phyloP scores from a whole-genome alignment of 225 moss, liverwort and hornwort species.

The Antitrichia curtipendula region DNA sequence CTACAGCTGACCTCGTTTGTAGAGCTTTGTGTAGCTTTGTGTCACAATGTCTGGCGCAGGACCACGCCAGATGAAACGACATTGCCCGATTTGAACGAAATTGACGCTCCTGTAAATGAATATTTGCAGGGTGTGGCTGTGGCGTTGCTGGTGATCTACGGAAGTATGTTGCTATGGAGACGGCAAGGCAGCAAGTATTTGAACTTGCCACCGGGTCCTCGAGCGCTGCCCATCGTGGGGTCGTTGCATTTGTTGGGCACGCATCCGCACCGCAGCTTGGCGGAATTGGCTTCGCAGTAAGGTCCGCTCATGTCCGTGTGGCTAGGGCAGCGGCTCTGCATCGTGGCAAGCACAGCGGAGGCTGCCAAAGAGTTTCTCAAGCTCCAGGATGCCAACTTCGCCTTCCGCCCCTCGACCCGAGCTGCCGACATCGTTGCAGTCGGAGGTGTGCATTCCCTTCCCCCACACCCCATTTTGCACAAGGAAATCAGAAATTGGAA shows the following conservation, averaged over 20 bases:
- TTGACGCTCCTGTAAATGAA: background rate
- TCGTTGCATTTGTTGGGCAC: background rate
- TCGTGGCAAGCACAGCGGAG: background rate
- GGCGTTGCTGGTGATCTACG: background rate
- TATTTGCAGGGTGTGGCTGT: background rate
- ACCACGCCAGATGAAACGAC: background rate
- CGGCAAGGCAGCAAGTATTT: background rate
- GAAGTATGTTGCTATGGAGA: background rate
- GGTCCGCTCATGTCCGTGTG: background rate
- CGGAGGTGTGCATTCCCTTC: background rate
- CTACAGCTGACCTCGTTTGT: no score
- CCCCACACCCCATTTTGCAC: background rate
- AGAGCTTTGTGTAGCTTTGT: no score
- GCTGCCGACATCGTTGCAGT: background rate
- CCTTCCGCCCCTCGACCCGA: background rate
- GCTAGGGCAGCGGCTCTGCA: background rate
- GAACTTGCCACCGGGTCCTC: background rate
- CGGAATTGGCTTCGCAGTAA: background rate
- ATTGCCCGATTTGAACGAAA: background rate
- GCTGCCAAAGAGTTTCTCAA: background rate
- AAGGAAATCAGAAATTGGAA: background rate
- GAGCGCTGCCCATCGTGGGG: background rate
- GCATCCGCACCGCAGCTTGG: background rate
- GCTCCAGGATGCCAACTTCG: background rate
- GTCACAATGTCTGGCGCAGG: background rate